Evolutionary conservation across 2,329 filamentous ascomycete species (phyloP).

Genomic region (Paracorniculantispora psalliotae): DNA sequence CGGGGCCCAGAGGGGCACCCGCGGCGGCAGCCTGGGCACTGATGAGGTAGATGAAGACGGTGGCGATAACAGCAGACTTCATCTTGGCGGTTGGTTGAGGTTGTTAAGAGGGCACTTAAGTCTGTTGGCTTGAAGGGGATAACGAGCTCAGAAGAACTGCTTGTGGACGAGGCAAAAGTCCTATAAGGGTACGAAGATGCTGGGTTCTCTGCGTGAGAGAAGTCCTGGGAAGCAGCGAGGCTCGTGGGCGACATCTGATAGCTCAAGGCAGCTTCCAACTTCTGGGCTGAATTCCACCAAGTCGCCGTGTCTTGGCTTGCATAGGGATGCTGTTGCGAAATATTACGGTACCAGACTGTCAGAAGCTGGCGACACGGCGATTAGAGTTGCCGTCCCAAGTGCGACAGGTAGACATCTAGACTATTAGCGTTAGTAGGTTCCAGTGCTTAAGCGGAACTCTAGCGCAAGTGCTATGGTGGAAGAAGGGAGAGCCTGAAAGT

Average conservation of each 20-base stretch:
- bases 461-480: no score
- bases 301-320: background rate
- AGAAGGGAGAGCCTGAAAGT: no score
- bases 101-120: no score
- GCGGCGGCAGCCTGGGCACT: background rate
- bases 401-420: background rate
- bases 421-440: background rate
- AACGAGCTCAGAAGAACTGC: background rate
- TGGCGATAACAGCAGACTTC: background rate
- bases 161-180: background rate
- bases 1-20: no score
- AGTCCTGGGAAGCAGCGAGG: no score
- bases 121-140: no score
- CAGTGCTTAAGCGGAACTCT: background rate
- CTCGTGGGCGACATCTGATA: background rate
- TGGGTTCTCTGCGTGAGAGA: background rate
- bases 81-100: background rate
- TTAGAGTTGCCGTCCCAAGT: background rate
- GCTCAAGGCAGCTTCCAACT: background rate
- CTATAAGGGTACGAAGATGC: background rate
- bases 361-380: background rate
- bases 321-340: background rate
- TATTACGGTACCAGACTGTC: background rate
- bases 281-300: background rate
- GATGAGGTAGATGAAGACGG: background rate